Conservation (phyloP, 306 rosid species). For the Trifolium fragiferum region DNA sequence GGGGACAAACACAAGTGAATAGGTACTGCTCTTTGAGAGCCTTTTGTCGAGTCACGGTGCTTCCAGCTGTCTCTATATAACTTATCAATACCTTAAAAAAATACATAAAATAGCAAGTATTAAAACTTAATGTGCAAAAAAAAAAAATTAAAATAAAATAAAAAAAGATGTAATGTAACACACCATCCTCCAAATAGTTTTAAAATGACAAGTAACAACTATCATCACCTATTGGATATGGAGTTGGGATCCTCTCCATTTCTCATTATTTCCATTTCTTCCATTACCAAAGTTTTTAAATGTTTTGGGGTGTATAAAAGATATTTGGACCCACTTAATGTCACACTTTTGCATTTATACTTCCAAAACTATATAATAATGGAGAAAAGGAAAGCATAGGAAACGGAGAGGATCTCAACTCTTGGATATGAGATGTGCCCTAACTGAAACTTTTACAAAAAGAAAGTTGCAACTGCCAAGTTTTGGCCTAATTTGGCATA, state of each 20-base stretch:
- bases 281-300: no score
- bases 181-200: slow-evolving; percentile 23
- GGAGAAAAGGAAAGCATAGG: no score
- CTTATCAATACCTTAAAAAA: slow-evolving; percentile 74
- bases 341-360: no score
- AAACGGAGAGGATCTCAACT: no score
- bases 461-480: not conserved
- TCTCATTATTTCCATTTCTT: no score
- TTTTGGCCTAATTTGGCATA: not conserved
- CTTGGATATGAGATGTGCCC: slow-evolving; percentile 22
- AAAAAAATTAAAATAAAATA: no score
- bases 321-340: no score
- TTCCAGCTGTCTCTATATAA: slow-evolving; percentile 89
- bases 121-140: slow-evolving; percentile 38
- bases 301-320: no score
- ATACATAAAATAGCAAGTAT: slow-evolving; percentile 33
- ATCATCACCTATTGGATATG: slow-evolving; percentile 32
- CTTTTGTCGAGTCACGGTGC: slow-evolving; percentile 84
- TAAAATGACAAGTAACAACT: slow-evolving; percentile 15
- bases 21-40: slow-evolving; percentile 81
- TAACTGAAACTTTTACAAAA: not conserved
- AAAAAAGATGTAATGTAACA: slow-evolving; percentile 16
- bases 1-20: slow-evolving; percentile 77
- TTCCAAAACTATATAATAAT: no score
- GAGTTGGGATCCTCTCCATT: no score